Base-by-base conservation (phyloP, 331 rosid species). In the Dryas integrifolia region DNA sequence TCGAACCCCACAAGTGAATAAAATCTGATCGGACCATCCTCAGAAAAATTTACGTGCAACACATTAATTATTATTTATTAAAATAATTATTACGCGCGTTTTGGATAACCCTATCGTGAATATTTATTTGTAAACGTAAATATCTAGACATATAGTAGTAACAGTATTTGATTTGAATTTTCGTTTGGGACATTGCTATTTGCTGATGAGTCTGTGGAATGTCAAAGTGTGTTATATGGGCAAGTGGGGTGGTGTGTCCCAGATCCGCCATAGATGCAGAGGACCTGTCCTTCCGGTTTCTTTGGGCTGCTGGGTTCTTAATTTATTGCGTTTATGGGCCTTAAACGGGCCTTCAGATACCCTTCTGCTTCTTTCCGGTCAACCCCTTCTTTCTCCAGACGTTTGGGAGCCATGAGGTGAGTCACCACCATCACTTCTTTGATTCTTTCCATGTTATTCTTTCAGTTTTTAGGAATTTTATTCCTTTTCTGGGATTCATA, bases 361-460 rank as follows among this genome's bases (percentile, higher is more conserved):
- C 72, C 72, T 43, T 67, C 60, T 24, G 38, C 77, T 82, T 18
- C 56, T 64, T 69, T 63, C 72, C 82, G 72, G 53, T 82, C 83
- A 69, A 79, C 76, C 59, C 62, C 82, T 74, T 55, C 57, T 35
- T 7, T 77, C 58, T 60, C 44, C 72, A 60, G 55, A 66, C 76
- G 30, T 56, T 69, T 86, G 66, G 69, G 70, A 86, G 76, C 80
- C 84, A 86, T 88, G 90, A 86, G 79, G 97, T 86, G 55, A 82
- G 90, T 80, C 24, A 47, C 21, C 46, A 7, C 5, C 6, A 68
- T 50, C 61, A n/a, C 11, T 53, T 53, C 21, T 26, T 57, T 38
- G 46, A 14, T 70, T 44, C 66, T 57, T 57, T 60, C 38, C 52
- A 50, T 14, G 38, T 16, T 48, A 41, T 66, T 55, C 51, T 21